Evolutionary conservation across 768 basidiomycete genomes (phyloP).

Genomic region (Termitomyces sp.): DNA sequence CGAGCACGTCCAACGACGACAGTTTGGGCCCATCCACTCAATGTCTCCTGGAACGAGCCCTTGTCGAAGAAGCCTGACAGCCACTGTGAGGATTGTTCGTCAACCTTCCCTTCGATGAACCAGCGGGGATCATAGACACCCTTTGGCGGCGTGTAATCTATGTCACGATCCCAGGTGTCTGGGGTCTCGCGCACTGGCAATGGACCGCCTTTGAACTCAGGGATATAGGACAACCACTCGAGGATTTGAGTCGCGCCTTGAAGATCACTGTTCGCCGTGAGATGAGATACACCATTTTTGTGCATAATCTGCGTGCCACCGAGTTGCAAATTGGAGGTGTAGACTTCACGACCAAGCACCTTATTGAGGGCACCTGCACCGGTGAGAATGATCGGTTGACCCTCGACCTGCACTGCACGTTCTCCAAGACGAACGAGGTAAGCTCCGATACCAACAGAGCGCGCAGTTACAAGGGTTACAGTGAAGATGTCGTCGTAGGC

Average conservation of each 20-base stretch:
- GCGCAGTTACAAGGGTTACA: slow-evolving; percentile 96
- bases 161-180: slow-evolving; percentile 90
- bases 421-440: slow-evolving; percentile 98
- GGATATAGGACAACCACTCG: slow-evolving; percentile 93
- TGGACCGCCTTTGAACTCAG: slow-evolving; percentile 73
- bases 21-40: slow-evolving; percentile 99
- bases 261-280: slow-evolving; percentile 92
- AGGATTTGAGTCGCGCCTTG: slow-evolving; percentile 94
- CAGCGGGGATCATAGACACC: slow-evolving; percentile 95
- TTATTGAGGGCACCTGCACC: slow-evolving; percentile 97
- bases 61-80: slow-evolving; percentile 94
- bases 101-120: slow-evolving; percentile 94
- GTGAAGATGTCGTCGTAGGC: slow-evolving; percentile 99
- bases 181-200: slow-evolving; percentile 73
- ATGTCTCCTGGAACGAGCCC: slow-evolving; percentile 96
- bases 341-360: slow-evolving; percentile 97
- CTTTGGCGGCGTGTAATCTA: slow-evolving; percentile 88
- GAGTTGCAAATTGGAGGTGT: slow-evolving; percentile 96
- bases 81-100: slow-evolving; percentile 77
- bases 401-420: slow-evolving; percentile 97
- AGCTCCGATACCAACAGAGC: slow-evolving; percentile 98
- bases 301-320: slow-evolving; percentile 99
- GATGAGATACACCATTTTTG: slow-evolving; percentile 98
- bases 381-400: slow-evolving; percentile 98
- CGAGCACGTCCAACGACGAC: slow-evolving; percentile 97